Percentiles rank a stretch among this genome's conserved stretches.
Conservation (phyloP, 1,284 basidiomycete genomes). For the Ceratobasidium theobromae region DNA sequence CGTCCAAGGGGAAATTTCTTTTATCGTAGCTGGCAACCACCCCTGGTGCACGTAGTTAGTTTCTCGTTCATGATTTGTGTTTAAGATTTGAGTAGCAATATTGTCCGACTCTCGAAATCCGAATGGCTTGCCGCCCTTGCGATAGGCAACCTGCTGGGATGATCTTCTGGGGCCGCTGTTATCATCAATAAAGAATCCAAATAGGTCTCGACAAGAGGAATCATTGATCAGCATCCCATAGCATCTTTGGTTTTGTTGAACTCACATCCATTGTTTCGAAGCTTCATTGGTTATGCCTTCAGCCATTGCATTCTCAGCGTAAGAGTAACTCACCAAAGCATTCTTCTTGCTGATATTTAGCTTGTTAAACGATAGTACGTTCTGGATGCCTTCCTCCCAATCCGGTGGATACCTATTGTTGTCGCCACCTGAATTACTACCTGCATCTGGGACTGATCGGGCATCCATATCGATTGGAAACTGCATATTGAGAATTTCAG, state of each 20-base stretch:
- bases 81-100: neutral
- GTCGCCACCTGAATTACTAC: neutral
- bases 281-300: neutral
- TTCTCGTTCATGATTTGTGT: neutral
- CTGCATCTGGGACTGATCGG: too few species aligned
- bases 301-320: neutral
- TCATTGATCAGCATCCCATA: neutral
- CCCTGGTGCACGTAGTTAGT: constrained; percentile 13
- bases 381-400: neutral
- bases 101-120: neutral
- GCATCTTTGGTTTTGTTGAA: neutral
- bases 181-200: neutral
- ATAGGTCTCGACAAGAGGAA: neutral
- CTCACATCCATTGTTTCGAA: neutral
- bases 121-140: neutral
- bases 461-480: neutral
- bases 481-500: too few species aligned
- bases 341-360: neutral
- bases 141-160: neutral
- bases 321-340: neutral
- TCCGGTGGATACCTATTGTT: neutral
- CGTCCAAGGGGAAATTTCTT: neutral
- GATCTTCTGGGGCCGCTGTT: constrained; percentile 8
- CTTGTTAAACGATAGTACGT: neutral
- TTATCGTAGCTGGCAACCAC: constrained; percentile 1